Base-by-base conservation (phyloP, 23 red algal genomes). In the Gracilariopsis chorda region DNA sequence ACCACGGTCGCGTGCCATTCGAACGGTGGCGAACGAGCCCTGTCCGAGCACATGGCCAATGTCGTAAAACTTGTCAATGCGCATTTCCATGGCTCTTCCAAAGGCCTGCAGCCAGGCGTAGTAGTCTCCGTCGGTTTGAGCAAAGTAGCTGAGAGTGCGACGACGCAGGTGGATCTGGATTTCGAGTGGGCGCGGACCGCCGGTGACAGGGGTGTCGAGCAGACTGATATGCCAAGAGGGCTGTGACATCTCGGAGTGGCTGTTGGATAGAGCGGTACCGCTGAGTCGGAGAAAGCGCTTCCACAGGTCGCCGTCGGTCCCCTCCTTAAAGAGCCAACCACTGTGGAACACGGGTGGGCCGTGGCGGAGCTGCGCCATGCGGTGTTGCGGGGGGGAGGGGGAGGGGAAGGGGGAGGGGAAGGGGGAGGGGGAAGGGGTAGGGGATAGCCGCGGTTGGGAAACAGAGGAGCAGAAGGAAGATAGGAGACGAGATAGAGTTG, bases 311-410 rank as follows among this genome's bases (percentile, higher is more conserved):
- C 77, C 77, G 46, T 83, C 62, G 58, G 44, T 47, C 20, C 92
- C 92, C 57, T 94, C 91, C 58, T 98, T 98, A 43, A 86, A 23
- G 19, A 98, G 85, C 95, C 95, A 98, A 36, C 95, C 95, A 42
- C 80, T 55, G 53, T 77, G 92, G 25, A 86, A 70, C 9, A 84
- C 71, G 13, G 91, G 91, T 46, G 72, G 67, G 28, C 78, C 82
- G 61, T 93, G 90, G 51, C 95, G 80, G 2, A 96, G 88, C 48
- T 52, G 76, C 13, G 85, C 85, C 85, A 89, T 89, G 32, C 67
- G 67, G 21, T 12, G 1, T 9, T 12, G 20, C 20, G 2, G 20
- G 28, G 13, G 67, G 20, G 67, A 41, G 34, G 13, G 21, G 37
- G 16, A 6, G 40, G 2, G 9, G 2, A 5, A 24, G 33, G 17